These are phyloP conservation scores for sweet orange (Citrus sinensis) DNA, from an alignment of 345 rosid species.

Conservation along the genomic window DVS_A1.0 CM039167.1:24941001-24941500, in stretches of 20 bases:
- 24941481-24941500: too few species aligned
- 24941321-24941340: neutral
- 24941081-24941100: too few species aligned
- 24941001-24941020: neutral
- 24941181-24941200: neutral
- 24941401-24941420: too few species aligned
- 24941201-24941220: too few species aligned
- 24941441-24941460: too few species aligned
- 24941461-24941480: too few species aligned
- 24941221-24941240: neutral
- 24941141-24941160: neutral
- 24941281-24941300: neutral
- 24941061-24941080: too few species aligned
- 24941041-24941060: too few species aligned
- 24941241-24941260: neutral
- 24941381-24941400: too few species aligned
- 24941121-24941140: neutral
- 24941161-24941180: conserved; percentile 17
- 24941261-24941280: neutral
- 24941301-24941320: neutral
- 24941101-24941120: neutral
- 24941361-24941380: too few species aligned
- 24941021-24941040: too few species aligned
- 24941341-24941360: neutral
- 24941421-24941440: too few species aligned